Evolutionary conservation across 179 eudicot genomes (phyloP).

Genomic region (Spinacia oleracea): DNA sequence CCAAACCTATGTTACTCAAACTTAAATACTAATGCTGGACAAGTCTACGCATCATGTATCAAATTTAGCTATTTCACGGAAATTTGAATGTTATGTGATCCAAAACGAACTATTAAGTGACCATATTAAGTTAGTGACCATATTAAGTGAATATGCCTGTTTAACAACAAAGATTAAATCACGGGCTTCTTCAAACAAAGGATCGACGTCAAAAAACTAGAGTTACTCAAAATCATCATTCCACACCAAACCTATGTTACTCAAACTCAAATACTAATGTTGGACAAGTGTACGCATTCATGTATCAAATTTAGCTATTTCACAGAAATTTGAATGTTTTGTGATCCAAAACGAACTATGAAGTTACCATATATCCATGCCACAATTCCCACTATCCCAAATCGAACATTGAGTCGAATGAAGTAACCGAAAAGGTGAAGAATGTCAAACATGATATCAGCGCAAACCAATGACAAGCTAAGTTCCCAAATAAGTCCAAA

Average conservation of each 20-base stretch:
- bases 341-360: neutral
- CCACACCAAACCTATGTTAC: neutral
- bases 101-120: neutral
- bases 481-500: neutral
- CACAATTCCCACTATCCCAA: neutral
- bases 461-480: neutral
- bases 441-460: neutral
- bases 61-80: neutral
- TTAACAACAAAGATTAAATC: neutral
- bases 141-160: too few species aligned
- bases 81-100: neutral
- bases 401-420: neutral
- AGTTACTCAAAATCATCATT: slow-evolving; percentile 12
- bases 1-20: neutral
- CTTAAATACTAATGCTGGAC: neutral
- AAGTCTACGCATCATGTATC: neutral
- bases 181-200: neutral
- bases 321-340: neutral
- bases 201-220: neutral
- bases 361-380: neutral
- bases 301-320: neutral
- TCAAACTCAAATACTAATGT: neutral
- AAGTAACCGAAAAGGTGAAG: neutral
- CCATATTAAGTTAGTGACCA: too few species aligned
- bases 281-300: neutral